phyloP scores from a whole-genome alignment of 192 early-diverging fungal genomes.

The Gaertneriomyces semiglobifer region DNA sequence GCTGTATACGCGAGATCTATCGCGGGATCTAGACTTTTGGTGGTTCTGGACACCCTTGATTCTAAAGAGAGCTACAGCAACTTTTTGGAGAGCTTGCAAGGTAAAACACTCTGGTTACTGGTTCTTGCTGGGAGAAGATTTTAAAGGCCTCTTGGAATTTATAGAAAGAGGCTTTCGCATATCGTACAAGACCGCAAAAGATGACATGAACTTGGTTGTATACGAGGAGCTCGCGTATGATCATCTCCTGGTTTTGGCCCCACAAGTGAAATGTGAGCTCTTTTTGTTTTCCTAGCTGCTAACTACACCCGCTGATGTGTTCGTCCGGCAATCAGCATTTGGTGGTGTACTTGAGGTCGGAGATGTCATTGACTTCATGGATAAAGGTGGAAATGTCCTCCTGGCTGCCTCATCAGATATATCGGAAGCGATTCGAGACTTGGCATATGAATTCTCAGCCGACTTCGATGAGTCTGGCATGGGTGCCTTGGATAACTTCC shows the following conservation, averaged over 20 bases:
- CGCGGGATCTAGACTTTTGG: constrained; percentile 26
- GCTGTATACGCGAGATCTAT: constrained; percentile 11
- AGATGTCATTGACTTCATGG: constrained; percentile 77
- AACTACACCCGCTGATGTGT: background rate
- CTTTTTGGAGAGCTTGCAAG: constrained; percentile 33
- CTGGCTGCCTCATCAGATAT: constrained; percentile 64
- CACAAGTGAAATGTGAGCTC: constrained; percentile 59
- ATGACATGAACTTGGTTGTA: constrained; percentile 50
- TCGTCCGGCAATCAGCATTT: constrained; percentile 34
- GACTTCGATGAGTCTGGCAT: constrained; percentile 74
- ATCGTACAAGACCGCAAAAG: constrained; percentile 53
- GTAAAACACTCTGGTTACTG: constrained; percentile 11
- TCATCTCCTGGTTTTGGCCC: constrained; percentile 79
- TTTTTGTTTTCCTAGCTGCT: background rate
- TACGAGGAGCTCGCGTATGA: constrained; percentile 69
- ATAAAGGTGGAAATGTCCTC: constrained; percentile 87
- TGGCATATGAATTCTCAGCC: constrained; percentile 86
- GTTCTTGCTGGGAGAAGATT: background rate
- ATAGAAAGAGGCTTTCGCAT: constrained; percentile 63
- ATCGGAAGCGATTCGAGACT: constrained; percentile 68
- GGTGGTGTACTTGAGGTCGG: constrained; percentile 48
- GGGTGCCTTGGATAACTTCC: constrained; percentile 69
- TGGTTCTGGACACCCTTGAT: constrained; percentile 31
- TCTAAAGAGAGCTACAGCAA: constrained; percentile 18
- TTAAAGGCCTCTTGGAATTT: too few species aligned